phyloP scores from a whole-genome alignment of 441 rosid genomes.

The Cnidoscolus chayamansa region DNA sequence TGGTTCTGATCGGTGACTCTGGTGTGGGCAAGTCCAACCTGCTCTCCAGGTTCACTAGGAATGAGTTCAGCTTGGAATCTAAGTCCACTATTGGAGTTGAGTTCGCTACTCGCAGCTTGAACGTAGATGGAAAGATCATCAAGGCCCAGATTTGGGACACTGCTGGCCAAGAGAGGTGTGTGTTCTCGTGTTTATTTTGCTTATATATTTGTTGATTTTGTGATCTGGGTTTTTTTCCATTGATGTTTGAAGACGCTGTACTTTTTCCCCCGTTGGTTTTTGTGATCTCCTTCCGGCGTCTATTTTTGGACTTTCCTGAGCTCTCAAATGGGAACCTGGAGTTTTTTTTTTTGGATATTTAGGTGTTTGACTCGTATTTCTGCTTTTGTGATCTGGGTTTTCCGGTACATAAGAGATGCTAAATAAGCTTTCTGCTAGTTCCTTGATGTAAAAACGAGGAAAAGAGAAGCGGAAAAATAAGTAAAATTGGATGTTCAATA shows the following conservation, averaged over 20 bases:
- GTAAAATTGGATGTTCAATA: constrained; percentile 8
- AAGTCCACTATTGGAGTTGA: constrained; percentile 33
- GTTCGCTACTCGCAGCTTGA: constrained; percentile 35
- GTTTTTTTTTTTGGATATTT: background rate
- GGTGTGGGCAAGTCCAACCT: constrained; percentile 33
- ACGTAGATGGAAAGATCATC: constrained; percentile 36
- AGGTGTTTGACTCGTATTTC: background rate
- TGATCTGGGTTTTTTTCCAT: constrained; percentile 10
- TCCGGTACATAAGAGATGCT: background rate
- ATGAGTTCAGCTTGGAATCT: constrained; percentile 34
- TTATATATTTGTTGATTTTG: background rate
- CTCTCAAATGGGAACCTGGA: background rate
- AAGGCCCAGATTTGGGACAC: constrained; percentile 97
- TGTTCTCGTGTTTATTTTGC: background rate
- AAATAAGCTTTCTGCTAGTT: background rate
- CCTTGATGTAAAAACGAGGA: background rate
- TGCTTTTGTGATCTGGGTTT: constrained; percentile 10
- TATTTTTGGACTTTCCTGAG: background rate
- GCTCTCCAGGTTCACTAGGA: constrained; percentile 31
- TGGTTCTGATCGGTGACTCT: constrained; percentile 39
- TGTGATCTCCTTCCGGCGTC: constrained; percentile 7
- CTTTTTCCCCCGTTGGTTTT: background rate
- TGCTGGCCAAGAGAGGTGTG: constrained; percentile 80
- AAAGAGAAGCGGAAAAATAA: constrained; percentile 2
- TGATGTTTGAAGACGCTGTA: background rate